Evolutionary conservation across 805 yeast genomes (phyloP), one percentile per base, ranked within the genome.

Genomic region (Saccharomyces mikatae): DNA sequence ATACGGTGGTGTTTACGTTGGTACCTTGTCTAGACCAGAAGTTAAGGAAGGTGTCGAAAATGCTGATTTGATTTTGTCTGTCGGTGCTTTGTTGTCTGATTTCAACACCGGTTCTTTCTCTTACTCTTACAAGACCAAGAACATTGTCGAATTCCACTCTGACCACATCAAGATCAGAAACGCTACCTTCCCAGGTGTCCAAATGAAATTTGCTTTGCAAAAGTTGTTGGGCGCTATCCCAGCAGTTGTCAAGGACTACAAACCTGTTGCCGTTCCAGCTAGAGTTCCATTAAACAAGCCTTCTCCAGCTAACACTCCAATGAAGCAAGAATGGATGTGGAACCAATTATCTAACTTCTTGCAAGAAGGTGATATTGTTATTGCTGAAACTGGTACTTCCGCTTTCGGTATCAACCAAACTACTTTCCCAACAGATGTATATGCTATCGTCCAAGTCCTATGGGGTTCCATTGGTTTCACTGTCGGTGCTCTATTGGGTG

Each of bases 41-140:
- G 88, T 85, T 47, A 80, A 81, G 63, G 81, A 79, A 57, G 76
- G 80, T n/a, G 88, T 85, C 44, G 90, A 86, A 69, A 65, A 75
- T 46, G 75, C 89, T 6, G 95, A 87, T 71, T 76, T 86, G 67
- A 75, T 87, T 41, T 69, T 87, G 50, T 83, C 89, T 10, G 76
- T 87, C 54, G 95, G 95, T 65, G 87, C 87, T 31, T 72, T 87
- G 66, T 73, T 86, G 60, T 83, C 91, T 28, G 95, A 87, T 70
- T 87, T 85, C 79, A 87, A 86, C 75, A 87, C 95, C 41, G 91
- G 92, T 59, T 83, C 92, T 2, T 84, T 84, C 73, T 80, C 87
- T 17, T 84, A 84, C 69, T 76, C 80, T 44, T 82, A 82, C 72
- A 78, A 80, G 65, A 81, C 87, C 55, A 81, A 78, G 65, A 82